Conservation (phyloP, 2,329 filamentous ascomycete species). For the Xylogone sp. region DNA sequence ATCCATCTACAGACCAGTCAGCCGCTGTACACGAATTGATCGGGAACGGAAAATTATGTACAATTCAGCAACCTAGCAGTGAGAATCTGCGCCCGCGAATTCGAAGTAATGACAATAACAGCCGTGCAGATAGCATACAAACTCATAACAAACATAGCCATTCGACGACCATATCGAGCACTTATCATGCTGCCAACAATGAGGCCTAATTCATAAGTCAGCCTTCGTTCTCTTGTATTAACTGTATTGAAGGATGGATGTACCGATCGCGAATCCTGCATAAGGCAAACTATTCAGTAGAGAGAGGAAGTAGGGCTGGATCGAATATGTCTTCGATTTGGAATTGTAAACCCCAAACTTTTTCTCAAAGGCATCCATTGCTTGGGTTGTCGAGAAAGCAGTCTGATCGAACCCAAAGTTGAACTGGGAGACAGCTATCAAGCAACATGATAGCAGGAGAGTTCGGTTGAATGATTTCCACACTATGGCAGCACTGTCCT, state of each 20-base stretch:
- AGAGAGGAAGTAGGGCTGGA: constrained; percentile 30
- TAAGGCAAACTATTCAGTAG: constrained; percentile 33
- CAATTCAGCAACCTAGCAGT: constrained; percentile 5
- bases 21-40: not conserved
- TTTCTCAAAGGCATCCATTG: constrained; percentile 33
- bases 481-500: too few species aligned
- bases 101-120: constrained; percentile 6
- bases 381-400: constrained; percentile 32
- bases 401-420: constrained; percentile 40
- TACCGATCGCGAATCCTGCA: too few species aligned
- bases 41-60: not conserved
- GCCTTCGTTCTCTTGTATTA: too few species aligned
- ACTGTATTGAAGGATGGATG: too few species aligned
- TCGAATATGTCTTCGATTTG: constrained; percentile 16
- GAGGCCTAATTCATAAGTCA: too few species aligned
- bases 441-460: too few species aligned
- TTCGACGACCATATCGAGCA: constrained; percentile 4
- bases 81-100: constrained; percentile 41
- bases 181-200: constrained; percentile 5
- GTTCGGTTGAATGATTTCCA: too few species aligned
- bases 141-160: constrained; percentile 9
- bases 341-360: constrained; percentile 30
- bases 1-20: too few species aligned
- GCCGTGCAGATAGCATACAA: constrained; percentile 5
- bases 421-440: constrained; percentile 34